Conservation (phyloP, 768 basidiomycete species). For the Boletus coccyginus region DNA sequence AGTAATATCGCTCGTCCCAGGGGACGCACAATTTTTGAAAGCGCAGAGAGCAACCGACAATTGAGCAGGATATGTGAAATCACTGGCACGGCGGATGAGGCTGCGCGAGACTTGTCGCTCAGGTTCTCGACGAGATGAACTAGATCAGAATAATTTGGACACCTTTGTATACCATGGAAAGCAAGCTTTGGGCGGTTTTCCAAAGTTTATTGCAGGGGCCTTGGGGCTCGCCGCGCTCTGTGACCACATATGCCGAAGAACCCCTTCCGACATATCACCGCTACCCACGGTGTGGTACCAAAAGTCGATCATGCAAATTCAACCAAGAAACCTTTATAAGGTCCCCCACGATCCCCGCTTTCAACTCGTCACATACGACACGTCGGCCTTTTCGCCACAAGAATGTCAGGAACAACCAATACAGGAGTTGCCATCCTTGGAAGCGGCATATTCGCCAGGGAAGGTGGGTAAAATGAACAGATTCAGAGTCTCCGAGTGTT, state of each 20-base stretch:
- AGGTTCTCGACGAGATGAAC: background rate
- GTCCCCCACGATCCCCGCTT: background rate
- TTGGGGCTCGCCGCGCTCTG: background rate
- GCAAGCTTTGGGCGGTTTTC: background rate
- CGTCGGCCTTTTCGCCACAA: background rate
- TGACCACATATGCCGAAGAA: background rate
- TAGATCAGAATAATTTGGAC: background rate
- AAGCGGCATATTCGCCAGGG: constrained; percentile 74
- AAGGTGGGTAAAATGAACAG: constrained; percentile 46
- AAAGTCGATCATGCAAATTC: background rate
- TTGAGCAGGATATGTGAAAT: constrained; percentile 10
- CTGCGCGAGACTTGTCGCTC: background rate
- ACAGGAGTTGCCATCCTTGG: constrained; percentile 74
- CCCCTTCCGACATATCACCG: background rate
- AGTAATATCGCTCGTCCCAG: constrained; percentile 6
- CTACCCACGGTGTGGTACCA: background rate
- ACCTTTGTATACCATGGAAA: no score
- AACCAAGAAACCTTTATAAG: background rate
- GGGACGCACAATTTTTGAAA: constrained; percentile 31
- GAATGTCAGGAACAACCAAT: constrained; percentile 38
- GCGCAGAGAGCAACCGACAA: constrained; percentile 39
- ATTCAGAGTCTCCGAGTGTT: constrained; percentile 15
- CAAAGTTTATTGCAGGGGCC: background rate
- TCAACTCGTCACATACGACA: background rate
- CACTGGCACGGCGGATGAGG: background rate